These are phyloP conservation scores for Delitschia confertaspora DNA, from an alignment of 495 filamentous ascomycete species.

Conservation along the genomic window DNA sequence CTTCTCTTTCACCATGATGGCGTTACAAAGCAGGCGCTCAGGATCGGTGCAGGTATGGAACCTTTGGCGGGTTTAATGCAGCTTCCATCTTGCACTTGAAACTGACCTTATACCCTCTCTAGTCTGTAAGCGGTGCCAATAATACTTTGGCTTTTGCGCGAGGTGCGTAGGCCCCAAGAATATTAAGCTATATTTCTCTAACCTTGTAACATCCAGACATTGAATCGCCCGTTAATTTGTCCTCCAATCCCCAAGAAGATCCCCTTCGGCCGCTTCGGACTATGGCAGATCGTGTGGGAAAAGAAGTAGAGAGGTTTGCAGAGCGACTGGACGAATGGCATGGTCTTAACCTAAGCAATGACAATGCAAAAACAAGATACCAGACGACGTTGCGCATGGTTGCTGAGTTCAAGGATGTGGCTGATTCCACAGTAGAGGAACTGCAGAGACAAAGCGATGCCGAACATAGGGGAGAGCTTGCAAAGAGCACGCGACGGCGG, in stretches of 20 bases:
- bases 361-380: conserved; percentile 9
- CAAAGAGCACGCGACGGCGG: conserved; percentile 28
- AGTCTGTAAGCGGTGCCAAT: too few species aligned
- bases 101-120: too few species aligned
- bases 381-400: conserved; percentile 28
- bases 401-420: conserved; percentile 33
- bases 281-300: conserved; percentile 52
- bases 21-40: too few species aligned
- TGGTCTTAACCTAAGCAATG: conserved; percentile 5
- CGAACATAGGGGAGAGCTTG: conserved; percentile 29
- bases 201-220: too few species aligned
- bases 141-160: too few species aligned
- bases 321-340: conserved; percentile 52
- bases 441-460: conserved; percentile 28
- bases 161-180: too few species aligned
- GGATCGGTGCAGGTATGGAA: too few species aligned
- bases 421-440: conserved; percentile 29
- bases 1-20: too few species aligned
- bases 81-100: too few species aligned
- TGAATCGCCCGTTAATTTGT: too few species aligned
- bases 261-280: conserved; percentile 46
- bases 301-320: conserved; percentile 59
- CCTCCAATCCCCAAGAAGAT: conserved; percentile 19
- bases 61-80: too few species aligned
- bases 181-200: too few species aligned